Conservation (phyloP, 140 eudicot species). For the Bidens hawaiensis region DNA sequence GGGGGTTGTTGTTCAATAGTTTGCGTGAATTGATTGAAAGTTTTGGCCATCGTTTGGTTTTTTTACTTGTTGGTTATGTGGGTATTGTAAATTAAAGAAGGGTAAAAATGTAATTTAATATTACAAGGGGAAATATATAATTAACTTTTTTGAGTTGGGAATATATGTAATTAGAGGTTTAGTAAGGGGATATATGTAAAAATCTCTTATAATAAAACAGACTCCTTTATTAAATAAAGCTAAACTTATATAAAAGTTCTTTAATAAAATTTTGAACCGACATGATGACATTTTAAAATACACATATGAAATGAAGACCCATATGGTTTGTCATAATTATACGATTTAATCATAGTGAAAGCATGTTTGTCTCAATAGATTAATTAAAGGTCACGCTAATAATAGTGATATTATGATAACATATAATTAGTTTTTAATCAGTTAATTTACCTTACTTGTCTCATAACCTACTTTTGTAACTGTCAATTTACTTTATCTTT, state of each 20-base stretch:
- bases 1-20: no score
- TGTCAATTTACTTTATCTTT: not conserved
- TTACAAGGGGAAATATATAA: no score
- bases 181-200: no score
- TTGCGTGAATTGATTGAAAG: no score
- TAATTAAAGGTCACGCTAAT: constrained; percentile 35
- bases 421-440: constrained; percentile 10
- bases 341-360: constrained; percentile 18
- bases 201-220: not conserved
- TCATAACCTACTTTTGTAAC: not conserved
- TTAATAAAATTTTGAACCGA: not conserved
- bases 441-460: not conserved
- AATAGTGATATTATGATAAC: constrained; percentile 27
- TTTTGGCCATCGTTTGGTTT: no score
- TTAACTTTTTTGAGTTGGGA: no score
- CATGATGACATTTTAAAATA: not conserved
- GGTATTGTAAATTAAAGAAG: no score
- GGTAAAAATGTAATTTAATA: no score
- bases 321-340: constrained; percentile 15
- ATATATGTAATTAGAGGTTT: no score
- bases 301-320: not conserved
- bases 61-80: no score
- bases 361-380: constrained; percentile 27
- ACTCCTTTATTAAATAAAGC: no score
- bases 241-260: not conserved